A percentile compares a stretch with the other conserved stretches of the same genome.
Conservation (phyloP, 2,329 filamentous ascomycete species). For the Fusarium subtropicale region DNA sequence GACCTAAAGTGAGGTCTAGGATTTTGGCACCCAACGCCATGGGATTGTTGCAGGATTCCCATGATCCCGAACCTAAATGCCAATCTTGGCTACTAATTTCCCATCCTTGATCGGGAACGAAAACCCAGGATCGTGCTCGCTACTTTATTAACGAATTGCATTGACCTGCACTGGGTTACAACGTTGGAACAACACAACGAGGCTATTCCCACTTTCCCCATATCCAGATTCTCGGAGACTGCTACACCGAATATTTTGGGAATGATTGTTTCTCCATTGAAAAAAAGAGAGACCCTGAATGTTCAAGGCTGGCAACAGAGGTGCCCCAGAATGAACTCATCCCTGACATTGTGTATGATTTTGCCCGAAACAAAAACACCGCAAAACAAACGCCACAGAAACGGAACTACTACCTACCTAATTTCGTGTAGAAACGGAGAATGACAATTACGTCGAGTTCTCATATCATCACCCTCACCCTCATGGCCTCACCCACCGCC, state of each 20-base stretch:
- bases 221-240: background rate
- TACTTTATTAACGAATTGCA: constrained; percentile 1
- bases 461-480: background rate
- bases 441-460: constrained; percentile 31
- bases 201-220: constrained; percentile 20
- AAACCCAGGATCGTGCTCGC: background rate
- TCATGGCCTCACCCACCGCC: constrained; percentile 14
- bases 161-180: background rate
- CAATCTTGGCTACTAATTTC: constrained; percentile 20
- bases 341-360: constrained; percentile 26
- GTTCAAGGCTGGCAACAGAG: constrained; percentile 2
- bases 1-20: constrained; percentile 1
- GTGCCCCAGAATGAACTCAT: constrained; percentile 23
- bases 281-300: constrained; percentile 12
- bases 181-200: constrained; percentile 1
- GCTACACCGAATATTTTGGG: constrained; percentile 7
- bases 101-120: constrained; percentile 22
- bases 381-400: constrained; percentile 25
- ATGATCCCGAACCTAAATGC: constrained; percentile 29
- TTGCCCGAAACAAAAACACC: background rate
- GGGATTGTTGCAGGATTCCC: constrained; percentile 38
- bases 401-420: constrained; percentile 14
- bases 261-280: background rate
- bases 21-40: constrained; percentile 23
- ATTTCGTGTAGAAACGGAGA: constrained; percentile 34